Base-by-base conservation (phyloP, 306 rosid species). In the Cucurbita argyrosperma region DNA sequence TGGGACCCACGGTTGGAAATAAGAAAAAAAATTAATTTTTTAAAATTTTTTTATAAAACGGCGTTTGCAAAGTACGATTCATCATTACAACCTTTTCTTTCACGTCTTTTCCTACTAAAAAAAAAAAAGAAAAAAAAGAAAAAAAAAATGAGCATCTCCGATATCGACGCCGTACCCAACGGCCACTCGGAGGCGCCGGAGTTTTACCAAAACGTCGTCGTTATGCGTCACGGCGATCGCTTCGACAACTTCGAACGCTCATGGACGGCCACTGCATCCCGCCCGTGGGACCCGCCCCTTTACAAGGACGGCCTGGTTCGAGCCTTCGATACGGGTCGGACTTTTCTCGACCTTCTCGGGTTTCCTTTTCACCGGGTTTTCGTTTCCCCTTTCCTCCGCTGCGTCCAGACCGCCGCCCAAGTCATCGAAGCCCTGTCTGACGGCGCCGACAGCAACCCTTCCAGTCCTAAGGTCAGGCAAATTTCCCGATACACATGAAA, bases 161-260 rank as follows among this genome's bases (percentile, higher is more conserved):
- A 11, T 67, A 42, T 18, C 14, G 40, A 18, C 23, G 6, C 53
- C 72, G 18, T 61, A 71, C 5, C 51, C 9, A 38, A 54, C 77
- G 57, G 46, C 59, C n/a, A 19, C 8, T 35, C 39, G 59, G 14
- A 16, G 66, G 23, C 23, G 23, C 82, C 12, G 74, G 73, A 71
- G n/a, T 79, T 56, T 23, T 76, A 83, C 88, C 98, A 94, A 9
- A 79, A 85, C 87, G 86, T 94, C 70, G 80, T 94, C 84, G 91
- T 90, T 71, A 86, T 94, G 95, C 85, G 98, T 57, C 98, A 94
- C 87, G 98, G 98, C n/a, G 96, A 94, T 21, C 97, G 98, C 53
- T 73, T 86, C 54, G 98, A 94, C 77, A 76, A 80, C 82, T 74
- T 84, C 80, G 96, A 82, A 3, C 86, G 83, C 1, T 8, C 16